Percentiles rank a stretch among this genome's conserved stretches.
These are phyloP conservation scores for Penicillium sp. DNA, from an alignment of 2,329 filamentous ascomycete genomes.

Conservation along the genomic window DNA sequence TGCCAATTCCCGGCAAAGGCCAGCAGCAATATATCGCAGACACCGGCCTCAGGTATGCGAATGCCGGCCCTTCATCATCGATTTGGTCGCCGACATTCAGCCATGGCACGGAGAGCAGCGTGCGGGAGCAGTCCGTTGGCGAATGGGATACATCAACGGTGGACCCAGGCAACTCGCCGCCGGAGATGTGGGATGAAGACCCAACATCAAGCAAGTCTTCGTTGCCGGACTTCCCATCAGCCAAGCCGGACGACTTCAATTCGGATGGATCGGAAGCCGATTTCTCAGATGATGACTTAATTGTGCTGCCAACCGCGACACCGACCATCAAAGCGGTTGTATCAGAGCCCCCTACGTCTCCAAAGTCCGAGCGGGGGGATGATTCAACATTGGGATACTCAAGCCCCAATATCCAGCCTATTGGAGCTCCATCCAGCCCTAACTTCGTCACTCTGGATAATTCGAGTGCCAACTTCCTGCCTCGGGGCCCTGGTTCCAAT, in stretches of 20 bases:
- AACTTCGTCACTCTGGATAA: slow-evolving; percentile 40
- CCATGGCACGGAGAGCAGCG: slow-evolving; percentile 25
- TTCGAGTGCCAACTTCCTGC: slow-evolving; percentile 41
- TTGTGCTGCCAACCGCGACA: slow-evolving; percentile 31
- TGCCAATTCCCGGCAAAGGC: slow-evolving; percentile 43
- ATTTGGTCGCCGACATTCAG: slow-evolving; percentile 30
- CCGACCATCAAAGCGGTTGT: slow-evolving; percentile 41
- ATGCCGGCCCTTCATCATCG: slow-evolving; percentile 29
- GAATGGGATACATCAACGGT: slow-evolving; percentile 40
- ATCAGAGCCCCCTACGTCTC: slow-evolving; percentile 31
- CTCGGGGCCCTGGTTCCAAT: slow-evolving; percentile 32
- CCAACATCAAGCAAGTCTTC: slow-evolving; percentile 40
- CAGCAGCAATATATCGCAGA: slow-evolving; percentile 33
- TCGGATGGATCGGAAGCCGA: slow-evolving; percentile 21
- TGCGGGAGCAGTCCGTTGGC: slow-evolving; percentile 28
- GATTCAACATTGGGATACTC: slow-evolving; percentile 32
- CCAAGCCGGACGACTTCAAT: slow-evolving; percentile 22
- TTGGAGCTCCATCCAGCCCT: slow-evolving; percentile 33
- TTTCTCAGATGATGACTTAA: slow-evolving; percentile 36
- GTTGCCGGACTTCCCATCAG: slow-evolving; percentile 25
- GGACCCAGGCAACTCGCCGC: slow-evolving; percentile 37
- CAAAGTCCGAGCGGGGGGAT: slow-evolving; percentile 19
- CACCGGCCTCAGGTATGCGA: slow-evolving; percentile 34
- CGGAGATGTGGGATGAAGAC: slow-evolving; percentile 40
- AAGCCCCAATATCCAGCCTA: slow-evolving; percentile 41